Evolutionary conservation across 148 eudicot genomes (phyloP).

Genomic region (Silene uniflora): DNA sequence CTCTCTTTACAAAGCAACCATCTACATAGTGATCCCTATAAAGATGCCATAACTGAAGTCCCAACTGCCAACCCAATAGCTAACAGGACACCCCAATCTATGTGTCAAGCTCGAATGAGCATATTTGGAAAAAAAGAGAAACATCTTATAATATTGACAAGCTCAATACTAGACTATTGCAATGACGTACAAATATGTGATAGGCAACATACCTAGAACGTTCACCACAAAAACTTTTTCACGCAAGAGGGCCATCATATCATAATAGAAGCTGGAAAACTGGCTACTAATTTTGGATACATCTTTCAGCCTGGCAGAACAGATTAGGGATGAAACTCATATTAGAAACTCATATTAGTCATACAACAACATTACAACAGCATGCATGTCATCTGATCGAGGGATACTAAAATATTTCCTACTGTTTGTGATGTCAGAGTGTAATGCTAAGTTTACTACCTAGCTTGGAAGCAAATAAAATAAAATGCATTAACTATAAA

Average conservation of each 20-base stretch:
- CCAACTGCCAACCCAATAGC: background rate
- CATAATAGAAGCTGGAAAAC: constrained; percentile 49
- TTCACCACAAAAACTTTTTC: constrained; percentile 70
- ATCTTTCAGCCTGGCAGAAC: constrained; percentile 35
- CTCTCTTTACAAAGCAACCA: constrained; percentile 5
- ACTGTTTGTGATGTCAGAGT: background rate
- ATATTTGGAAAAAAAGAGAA: background rate
- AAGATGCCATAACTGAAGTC: background rate
- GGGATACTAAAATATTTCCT: background rate
- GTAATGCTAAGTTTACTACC: background rate
- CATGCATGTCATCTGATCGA: background rate
- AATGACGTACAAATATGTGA: background rate
- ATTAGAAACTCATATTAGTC: too few relatives aligned
- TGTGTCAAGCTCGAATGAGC: background rate
- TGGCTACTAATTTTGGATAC: constrained; percentile 21
- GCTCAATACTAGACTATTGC: background rate
- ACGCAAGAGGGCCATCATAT: constrained; percentile 51
- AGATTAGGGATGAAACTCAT: background rate
- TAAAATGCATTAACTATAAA: background rate
- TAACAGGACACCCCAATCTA: background rate
- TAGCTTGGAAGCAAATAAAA: constrained; percentile 2
- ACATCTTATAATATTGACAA: background rate
- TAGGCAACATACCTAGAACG: constrained; percentile 51
- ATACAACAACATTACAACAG: background rate
- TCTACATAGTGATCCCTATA: background rate